Base-by-base conservation (phyloP, 805 yeast genomes). In the Candida arabinofermentans region DNA sequence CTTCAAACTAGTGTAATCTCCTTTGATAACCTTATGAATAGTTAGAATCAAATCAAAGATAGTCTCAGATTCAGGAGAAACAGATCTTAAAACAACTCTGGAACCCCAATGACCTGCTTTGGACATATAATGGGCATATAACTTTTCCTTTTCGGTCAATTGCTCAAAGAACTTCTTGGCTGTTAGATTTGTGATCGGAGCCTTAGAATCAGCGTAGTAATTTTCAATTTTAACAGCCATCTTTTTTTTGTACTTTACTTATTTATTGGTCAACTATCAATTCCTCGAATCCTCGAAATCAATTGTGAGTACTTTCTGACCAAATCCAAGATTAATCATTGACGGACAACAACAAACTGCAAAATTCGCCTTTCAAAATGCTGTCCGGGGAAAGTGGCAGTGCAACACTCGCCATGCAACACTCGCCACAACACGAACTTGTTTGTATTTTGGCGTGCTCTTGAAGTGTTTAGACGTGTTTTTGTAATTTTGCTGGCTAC, bases 91-190 rank as follows among this genome's bases (percentile, higher is more conserved):
- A 2, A 85, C 86, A 5, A 81, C 86, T 48, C 93, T 71, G 9
- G 93, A 74, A 29, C 96, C 96, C 65, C 78, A 79, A 59, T 86
- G 95, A 34, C 89, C 79, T 2, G 95, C 96, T 55, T 82, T 77
- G 30, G 90, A 79, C 63, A 88, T 77, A 60, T 79, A 80, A 65
- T 88, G 96, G 17, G 96, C 95, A 57, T 88, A 88, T 43, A 72
- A 70, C 58, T 85, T 76, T 48, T 82, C 82, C 30, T 68, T 62
- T 7, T 67, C 62, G 13, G 84, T 71, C 54, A 88, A 70, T 36
- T 77, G 77, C 14, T 81, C 79, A 52, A 88, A 86, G 62, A 77
- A 89, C 31, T 70, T 65, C 50, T 77, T 78, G 18, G 93, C 89
- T 2, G 83, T 72, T 24, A 88, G 65, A 22, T 81, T 74, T 42